Evolutionary conservation across 2,329 filamentous ascomycete genomes (phyloP).

Genomic region (Huntiella decipiens): DNA sequence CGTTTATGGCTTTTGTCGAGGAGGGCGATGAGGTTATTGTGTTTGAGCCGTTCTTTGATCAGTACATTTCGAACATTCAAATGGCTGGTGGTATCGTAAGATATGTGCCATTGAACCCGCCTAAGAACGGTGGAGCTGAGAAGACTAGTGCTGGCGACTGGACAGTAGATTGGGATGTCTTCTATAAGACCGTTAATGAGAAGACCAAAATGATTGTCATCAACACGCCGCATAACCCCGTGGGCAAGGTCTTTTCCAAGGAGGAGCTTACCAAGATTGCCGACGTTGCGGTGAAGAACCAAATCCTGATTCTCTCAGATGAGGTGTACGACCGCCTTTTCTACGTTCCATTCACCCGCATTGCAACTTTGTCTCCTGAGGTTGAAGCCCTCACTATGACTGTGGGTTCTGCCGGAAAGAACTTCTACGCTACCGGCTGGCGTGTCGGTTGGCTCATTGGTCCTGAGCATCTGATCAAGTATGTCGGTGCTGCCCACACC

Average conservation of each 20-base stretch:
- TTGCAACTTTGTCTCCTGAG: slow-evolving; percentile 79
- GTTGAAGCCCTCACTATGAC: slow-evolving; percentile 77
- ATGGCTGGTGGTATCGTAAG: slow-evolving; percentile 92
- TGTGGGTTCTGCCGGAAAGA: slow-evolving; percentile 91
- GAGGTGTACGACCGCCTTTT: slow-evolving; percentile 90
- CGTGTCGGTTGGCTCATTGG: slow-evolving; percentile 89
- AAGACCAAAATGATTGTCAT: slow-evolving; percentile 93
- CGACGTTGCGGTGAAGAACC: slow-evolving; percentile 74
- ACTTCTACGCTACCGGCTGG: slow-evolving; percentile 97
- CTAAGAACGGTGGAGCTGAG: slow-evolving; percentile 54
- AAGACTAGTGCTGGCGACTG: slow-evolving; percentile 78
- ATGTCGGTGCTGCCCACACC: slow-evolving; percentile 82
- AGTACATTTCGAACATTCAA: slow-evolving; percentile 97
- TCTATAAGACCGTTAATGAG: slow-evolving; percentile 63
- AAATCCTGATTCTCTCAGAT: slow-evolving; percentile 82
- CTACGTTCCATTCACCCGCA: slow-evolving; percentile 86
- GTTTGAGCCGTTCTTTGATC: slow-evolving; percentile 97
- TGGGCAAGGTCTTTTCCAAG: slow-evolving; percentile 83
- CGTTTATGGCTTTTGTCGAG: slow-evolving; percentile 96
- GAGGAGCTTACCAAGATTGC: slow-evolving; percentile 72
- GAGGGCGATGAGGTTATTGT: slow-evolving; percentile 90
- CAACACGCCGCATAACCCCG: slow-evolving; percentile 77
- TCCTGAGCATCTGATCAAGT: slow-evolving; percentile 69
- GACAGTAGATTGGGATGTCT: slow-evolving; percentile 65
- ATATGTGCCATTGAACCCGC: slow-evolving; percentile 88